These are phyloP conservation scores for Colletotrichum euphorbiae DNA, from an alignment of 2,329 filamentous ascomycete species.

Conservation along the genomic window DNA sequence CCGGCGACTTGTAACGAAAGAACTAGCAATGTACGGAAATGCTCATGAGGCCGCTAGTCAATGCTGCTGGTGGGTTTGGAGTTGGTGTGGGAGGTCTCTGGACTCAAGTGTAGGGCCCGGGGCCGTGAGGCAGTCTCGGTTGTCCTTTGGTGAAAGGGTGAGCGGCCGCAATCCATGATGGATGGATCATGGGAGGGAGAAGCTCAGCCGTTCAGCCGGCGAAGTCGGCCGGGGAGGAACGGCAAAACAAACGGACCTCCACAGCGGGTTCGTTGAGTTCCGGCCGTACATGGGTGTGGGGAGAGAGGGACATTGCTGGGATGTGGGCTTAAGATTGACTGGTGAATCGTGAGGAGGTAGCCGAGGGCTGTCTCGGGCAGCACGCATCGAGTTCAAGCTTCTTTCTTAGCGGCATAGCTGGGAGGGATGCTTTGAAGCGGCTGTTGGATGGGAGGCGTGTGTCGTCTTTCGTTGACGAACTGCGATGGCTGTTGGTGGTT, in stretches of 20 bases:
- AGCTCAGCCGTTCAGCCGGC: slow-evolving; percentile 36
- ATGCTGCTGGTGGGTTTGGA: slow-evolving; percentile 9
- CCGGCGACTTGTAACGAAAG: no score
- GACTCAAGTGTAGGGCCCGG: slow-evolving; percentile 11
- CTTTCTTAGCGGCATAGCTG: slow-evolving; percentile 32
- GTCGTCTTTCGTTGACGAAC: slow-evolving; percentile 15
- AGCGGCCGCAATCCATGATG: slow-evolving; percentile 13
- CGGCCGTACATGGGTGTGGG: slow-evolving; percentile 17
- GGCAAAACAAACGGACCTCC: slow-evolving; percentile 38
- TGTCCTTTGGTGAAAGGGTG: slow-evolving; percentile 22
- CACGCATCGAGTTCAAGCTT: slow-evolving; percentile 31
- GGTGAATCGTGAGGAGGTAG: slow-evolving; percentile 6
- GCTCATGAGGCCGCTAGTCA: slow-evolving; percentile 10
- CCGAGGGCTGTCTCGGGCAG: slow-evolving; percentile 6
- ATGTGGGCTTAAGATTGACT: slow-evolving; percentile 1
- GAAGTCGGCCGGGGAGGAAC: slow-evolving; percentile 24
- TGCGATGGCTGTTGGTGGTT: neutral
- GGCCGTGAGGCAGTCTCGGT: slow-evolving; percentile 27
- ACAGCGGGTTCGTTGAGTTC: slow-evolving; percentile 35
- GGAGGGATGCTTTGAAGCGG: slow-evolving; percentile 13
- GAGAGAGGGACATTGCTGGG: slow-evolving; percentile 22
- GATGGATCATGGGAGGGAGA: slow-evolving; percentile 26
- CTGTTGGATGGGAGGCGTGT: slow-evolving; percentile 1
- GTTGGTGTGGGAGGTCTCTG: slow-evolving; percentile 6
- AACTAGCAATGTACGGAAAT: neutral